Conservation (phyloP, 1,139 yeast species). For the Candida labiduridarum region DNA sequence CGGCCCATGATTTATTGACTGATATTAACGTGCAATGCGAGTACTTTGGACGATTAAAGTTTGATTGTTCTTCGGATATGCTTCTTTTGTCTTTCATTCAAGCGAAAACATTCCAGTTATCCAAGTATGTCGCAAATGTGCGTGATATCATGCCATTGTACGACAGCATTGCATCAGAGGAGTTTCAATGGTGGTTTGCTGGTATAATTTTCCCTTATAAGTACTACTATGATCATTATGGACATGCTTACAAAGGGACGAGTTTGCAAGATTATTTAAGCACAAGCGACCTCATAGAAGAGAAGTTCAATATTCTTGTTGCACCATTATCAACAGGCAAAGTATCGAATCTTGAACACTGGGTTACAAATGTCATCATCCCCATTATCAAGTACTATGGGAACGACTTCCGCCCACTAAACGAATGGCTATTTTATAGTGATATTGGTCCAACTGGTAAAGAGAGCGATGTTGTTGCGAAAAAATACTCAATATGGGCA, state of each 20-base stretch:
- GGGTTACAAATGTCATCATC: constrained; percentile 33
- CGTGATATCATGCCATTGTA: constrained; percentile 21
- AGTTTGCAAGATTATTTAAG: constrained; percentile 20
- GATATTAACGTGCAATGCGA: constrained; percentile 13
- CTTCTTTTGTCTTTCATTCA: constrained; percentile 24
- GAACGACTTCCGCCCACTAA: constrained; percentile 27
- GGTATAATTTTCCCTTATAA: constrained; percentile 33
- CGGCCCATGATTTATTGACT: constrained; percentile 22
- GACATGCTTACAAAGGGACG: constrained; percentile 16
- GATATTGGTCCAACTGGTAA: constrained; percentile 4
- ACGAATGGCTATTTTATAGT: constrained; percentile 28
- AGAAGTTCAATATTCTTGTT: constrained; percentile 25
- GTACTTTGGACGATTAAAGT: constrained; percentile 4
- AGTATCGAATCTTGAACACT: constrained; percentile 21
- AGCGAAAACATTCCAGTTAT: constrained; percentile 26
- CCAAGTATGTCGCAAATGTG: constrained; percentile 23
- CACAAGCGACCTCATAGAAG: constrained; percentile 21
- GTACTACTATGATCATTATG: constrained; percentile 35
- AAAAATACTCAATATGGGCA: constrained; percentile 30
- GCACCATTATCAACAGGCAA: constrained; percentile 24
- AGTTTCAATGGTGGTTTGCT: constrained; percentile 30
- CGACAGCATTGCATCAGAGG: constrained; percentile 17
- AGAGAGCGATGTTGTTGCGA: constrained; percentile 1
- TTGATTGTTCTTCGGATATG: constrained; percentile 3
- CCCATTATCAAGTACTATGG: constrained; percentile 28